Conservation (phyloP, 2,329 filamentous ascomycete species). For the Aspergillus melleus region DNA sequence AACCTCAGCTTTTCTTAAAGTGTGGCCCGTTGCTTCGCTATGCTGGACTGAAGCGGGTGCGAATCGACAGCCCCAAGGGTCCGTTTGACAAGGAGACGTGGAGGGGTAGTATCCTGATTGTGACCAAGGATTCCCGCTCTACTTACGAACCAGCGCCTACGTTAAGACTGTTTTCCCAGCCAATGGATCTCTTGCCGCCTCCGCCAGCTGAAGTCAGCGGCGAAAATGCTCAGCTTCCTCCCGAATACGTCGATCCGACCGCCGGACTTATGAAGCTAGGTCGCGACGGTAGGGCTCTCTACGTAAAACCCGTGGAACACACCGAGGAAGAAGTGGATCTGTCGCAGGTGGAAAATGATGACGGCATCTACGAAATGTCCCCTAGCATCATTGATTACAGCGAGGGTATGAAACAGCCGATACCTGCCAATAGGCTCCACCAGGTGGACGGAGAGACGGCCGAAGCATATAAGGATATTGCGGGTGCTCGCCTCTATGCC, state of each 20-base stretch:
- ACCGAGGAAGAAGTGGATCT: conserved; percentile 76
- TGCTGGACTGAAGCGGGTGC: conserved; percentile 70
- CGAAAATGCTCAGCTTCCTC: conserved; percentile 61
- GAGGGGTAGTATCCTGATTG: conserved; percentile 94
- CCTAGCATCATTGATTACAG: conserved; percentile 46
- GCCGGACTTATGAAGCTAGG: conserved; percentile 85
- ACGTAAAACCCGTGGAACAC: conserved; percentile 85
- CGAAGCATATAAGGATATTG: conserved; percentile 79
- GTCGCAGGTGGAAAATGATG: conserved; percentile 75
- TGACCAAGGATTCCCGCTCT: conserved; percentile 81
- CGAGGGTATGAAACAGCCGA: conserved; percentile 39
- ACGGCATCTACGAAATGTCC: conserved; percentile 75
- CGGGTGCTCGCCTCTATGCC: conserved; percentile 76
- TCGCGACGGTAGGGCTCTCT: conserved; percentile 80
- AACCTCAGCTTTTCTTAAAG: conserved; percentile 79
- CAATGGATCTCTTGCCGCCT: conserved; percentile 76
- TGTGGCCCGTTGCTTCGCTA: conserved; percentile 90
- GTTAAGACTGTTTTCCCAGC: conserved; percentile 81
- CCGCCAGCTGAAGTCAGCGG: conserved; percentile 69
- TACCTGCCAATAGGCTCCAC: conserved; percentile 49
- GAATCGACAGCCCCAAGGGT: conserved; percentile 33
- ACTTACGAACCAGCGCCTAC: conserved; percentile 77
- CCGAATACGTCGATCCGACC: conserved; percentile 83
- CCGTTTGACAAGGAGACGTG: conserved; percentile 71
- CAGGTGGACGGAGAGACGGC: conserved; percentile 72